A percentile compares a stretch with the other conserved stretches of the same genome.
phyloP scores from a whole-genome alignment of 805 yeast species.

The Candida gorgasii region DNA sequence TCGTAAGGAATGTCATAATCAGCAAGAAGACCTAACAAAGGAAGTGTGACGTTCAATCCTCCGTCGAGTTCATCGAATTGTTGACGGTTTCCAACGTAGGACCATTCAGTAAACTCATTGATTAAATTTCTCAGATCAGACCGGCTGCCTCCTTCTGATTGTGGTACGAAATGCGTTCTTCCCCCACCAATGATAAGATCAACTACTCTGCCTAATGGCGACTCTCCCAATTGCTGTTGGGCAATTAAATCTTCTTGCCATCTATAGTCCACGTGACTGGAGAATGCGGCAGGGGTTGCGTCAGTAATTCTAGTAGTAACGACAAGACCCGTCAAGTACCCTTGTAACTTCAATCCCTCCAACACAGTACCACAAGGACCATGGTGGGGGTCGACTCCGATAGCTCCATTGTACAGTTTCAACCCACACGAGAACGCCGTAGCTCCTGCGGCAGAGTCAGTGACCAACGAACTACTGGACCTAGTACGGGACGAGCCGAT shows the following conservation, averaged over 20 bases:
- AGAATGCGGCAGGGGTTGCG: slow-evolving; percentile 91
- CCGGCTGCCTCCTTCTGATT: slow-evolving; percentile 62
- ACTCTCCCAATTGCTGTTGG: slow-evolving; percentile 78
- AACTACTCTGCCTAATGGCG: slow-evolving; percentile 70
- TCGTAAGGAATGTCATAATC: slow-evolving; percentile 81
- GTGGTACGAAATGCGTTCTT: slow-evolving; percentile 73
- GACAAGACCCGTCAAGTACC: slow-evolving; percentile 82
- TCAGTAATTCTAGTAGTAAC: slow-evolving; percentile 91
- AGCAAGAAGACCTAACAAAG: slow-evolving; percentile 75
- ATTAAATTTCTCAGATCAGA: slow-evolving; percentile 67
- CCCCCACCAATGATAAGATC: slow-evolving; percentile 93
- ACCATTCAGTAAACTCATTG: slow-evolving; percentile 61
- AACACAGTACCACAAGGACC: slow-evolving; percentile 82
- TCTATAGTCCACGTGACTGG: slow-evolving; percentile 73
- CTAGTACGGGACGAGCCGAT: slow-evolving; percentile 85
- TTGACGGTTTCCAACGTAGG: slow-evolving; percentile 56
- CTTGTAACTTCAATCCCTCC: slow-evolving; percentile 81
- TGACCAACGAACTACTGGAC: slow-evolving; percentile 73
- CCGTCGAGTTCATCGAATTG: slow-evolving; percentile 54
- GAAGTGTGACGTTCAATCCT: slow-evolving; percentile 67
- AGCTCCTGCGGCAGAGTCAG: slow-evolving; percentile 97
- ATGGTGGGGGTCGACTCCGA: slow-evolving; percentile 70
- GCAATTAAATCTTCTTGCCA: slow-evolving; percentile 84
- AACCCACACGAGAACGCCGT: slow-evolving; percentile 86
- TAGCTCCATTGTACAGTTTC: slow-evolving; percentile 85